These are phyloP conservation scores for Keqinozyma sinolaborantium DNA, from an alignment of 1,139 yeast species.

Conservation along the genomic window DNA sequence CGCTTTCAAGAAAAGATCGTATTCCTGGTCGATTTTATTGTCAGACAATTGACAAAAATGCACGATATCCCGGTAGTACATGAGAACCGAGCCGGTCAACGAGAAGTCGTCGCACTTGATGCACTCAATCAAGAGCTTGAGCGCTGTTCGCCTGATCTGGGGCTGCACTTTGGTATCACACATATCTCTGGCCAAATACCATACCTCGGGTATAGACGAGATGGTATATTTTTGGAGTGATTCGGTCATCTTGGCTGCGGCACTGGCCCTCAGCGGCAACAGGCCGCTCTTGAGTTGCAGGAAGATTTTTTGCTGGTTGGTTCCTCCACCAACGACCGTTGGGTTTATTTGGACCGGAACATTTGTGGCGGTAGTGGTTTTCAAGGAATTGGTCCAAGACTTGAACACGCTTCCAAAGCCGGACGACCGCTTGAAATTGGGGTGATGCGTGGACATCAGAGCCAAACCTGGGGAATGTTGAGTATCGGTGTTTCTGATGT, in stretches of 20 bases:
- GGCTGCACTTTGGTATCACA: constrained; percentile 39
- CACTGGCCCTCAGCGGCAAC: constrained; percentile 41
- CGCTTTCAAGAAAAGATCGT: constrained; percentile 52
- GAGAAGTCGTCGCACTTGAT: constrained; percentile 47
- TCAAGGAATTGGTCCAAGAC: constrained; percentile 52
- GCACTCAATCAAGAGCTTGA: constrained; percentile 55
- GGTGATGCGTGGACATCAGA: constrained; percentile 26
- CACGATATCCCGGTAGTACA: constrained; percentile 60
- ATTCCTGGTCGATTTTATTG: constrained; percentile 42
- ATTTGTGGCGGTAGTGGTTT: constrained; percentile 25
- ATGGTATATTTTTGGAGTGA: constrained; percentile 52
- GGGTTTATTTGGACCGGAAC: constrained; percentile 50
- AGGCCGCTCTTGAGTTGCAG: constrained; percentile 36
- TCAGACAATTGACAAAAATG: constrained; percentile 33
- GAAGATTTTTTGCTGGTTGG: constrained; percentile 45
- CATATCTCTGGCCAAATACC: constrained; percentile 67
- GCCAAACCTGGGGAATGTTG: too few relatives aligned
- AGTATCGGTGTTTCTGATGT: too few relatives aligned
- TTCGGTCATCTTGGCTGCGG: constrained; percentile 50
- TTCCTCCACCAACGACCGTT: constrained; percentile 61
- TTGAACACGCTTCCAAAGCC: constrained; percentile 50
- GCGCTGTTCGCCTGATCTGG: constrained; percentile 49
- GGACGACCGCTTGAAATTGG: constrained; percentile 27
- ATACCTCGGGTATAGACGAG: constrained; percentile 65
- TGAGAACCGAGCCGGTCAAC: constrained; percentile 42